Conservation (phyloP, 2,329 filamentous ascomycete species). For the Colletotrichum tamarilloi region DNA sequence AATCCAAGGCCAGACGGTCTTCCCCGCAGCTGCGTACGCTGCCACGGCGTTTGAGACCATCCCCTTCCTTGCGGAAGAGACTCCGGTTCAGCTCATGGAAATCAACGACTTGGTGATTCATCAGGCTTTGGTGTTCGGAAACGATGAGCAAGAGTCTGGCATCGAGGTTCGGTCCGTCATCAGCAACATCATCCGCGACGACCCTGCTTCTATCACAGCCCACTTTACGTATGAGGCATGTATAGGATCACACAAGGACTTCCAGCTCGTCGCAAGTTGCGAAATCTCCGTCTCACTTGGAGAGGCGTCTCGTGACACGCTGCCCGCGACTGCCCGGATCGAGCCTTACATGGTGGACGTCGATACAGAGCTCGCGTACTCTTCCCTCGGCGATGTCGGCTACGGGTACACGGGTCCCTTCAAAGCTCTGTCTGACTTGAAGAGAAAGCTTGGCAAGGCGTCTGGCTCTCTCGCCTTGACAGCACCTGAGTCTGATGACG, state of each 20-base stretch:
- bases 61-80: background rate
- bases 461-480: background rate
- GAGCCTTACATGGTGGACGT: conserved; percentile 5
- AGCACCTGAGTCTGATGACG: conserved; percentile 35
- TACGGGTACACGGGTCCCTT: conserved; percentile 18
- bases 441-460: conserved; percentile 1
- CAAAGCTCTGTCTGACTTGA: background rate
- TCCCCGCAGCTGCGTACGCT: conserved; percentile 56
- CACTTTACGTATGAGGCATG: background rate
- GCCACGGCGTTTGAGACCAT: conserved; percentile 45
- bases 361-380: conserved; percentile 9
- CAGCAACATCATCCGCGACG: background rate
- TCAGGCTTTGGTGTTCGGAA: background rate
- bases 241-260: background rate
- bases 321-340: background rate
- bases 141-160: background rate
- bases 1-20: conserved; percentile 50
- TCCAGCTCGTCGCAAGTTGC: conserved; percentile 27
- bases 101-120: background rate
- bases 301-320: background rate
- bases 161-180: background rate
- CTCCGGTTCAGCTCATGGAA: background rate
- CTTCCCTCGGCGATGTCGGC: conserved; percentile 1
- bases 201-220: background rate
- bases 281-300: background rate